Base-by-base conservation (phyloP, 1,284 basidiomycete genomes). In the Moesziomyces antarcticus region DNA sequence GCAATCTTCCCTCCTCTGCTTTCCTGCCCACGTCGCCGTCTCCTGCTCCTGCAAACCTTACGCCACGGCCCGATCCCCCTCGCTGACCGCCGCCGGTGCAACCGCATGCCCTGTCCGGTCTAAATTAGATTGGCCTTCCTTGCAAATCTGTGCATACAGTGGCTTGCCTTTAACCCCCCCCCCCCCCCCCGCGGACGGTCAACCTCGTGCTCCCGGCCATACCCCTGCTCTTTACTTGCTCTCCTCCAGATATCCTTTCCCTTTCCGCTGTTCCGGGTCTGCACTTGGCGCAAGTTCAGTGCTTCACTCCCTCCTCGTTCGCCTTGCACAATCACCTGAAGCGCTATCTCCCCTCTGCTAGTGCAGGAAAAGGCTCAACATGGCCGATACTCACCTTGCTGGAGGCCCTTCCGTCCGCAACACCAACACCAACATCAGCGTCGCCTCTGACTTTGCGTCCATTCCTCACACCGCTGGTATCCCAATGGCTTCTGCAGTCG, bases 401-500 rank as follows among this genome's bases (percentile, higher is more conserved):
- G 21, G 3, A 35, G 44, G 35, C 22, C 51, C 56, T 21, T 51
- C 52, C 41, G 25, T 33, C 30, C 30, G 6, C 50, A 30, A 20
- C 27, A 21, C 40, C 30, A 55, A 18, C 27, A 20, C 43, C 43
- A 13, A 13, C 30, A 33, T 7, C 30, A 13, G 30, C 21, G 24
- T 42, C 30, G 16, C 52, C 35, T 35, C 24, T 48, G 40, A 53
- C 35, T 51, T 50, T 35, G 40, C 47, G 13, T 56, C 56, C 18
- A 50, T 56, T 20, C 60, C 67, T n/a, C 59, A 59, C 54, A 60
- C 70, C 21, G 70, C 64, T 7, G 69, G 60, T 24, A 58, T 73
- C 47, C 65, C 65, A 10, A 73, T 75, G 62, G 61, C 42, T 24
- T 75, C 68, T 50, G 65, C 68, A 22, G 27, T 63, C 24, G 40